Conservation (phyloP, 2,329 filamentous ascomycete species). For the Eutypa lata region DNA sequence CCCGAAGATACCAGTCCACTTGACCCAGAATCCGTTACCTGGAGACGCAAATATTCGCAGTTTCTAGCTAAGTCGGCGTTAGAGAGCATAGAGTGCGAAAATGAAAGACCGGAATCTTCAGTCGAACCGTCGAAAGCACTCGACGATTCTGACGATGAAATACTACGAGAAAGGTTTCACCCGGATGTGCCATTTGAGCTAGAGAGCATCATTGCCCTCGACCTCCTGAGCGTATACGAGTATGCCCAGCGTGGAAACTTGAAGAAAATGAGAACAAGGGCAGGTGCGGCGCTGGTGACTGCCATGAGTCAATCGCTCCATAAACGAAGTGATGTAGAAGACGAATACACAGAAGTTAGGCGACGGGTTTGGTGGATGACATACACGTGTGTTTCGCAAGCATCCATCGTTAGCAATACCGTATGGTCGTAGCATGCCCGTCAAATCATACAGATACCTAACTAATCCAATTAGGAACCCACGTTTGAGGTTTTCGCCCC, state of each 20-base stretch:
- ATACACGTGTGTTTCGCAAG: constrained; percentile 49
- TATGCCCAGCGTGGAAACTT: constrained; percentile 52
- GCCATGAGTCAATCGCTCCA: constrained; percentile 45
- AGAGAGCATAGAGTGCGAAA: constrained; percentile 46
- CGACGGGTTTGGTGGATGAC: constrained; percentile 53
- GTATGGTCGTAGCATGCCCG: constrained; percentile 25
- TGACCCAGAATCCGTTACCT: constrained; percentile 36
- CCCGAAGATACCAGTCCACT: constrained; percentile 35
- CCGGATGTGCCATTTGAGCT: constrained; percentile 40
- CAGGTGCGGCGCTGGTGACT: constrained; percentile 43
- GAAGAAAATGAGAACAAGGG: constrained; percentile 47
- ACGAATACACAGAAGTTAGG: constrained; percentile 41
- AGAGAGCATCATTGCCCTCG: constrained; percentile 45
- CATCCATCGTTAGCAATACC: constrained; percentile 47
- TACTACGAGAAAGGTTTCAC: constrained; percentile 40
- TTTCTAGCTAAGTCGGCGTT: constrained; percentile 45
- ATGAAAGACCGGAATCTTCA: constrained; percentile 43
- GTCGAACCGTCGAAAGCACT: constrained; percentile 43
- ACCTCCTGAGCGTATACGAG: constrained; percentile 49
- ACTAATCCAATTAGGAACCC: constrained; percentile 31
- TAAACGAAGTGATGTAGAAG: constrained; percentile 32
- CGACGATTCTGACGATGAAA: constrained; percentile 29
- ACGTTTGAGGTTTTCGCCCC: constrained; percentile 40
- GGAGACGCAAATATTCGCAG: constrained; percentile 46
- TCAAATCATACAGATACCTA: background rate